Conservation (phyloP, 495 filamentous ascomycete genomes). For the Delitschia confertaspora region DNA sequence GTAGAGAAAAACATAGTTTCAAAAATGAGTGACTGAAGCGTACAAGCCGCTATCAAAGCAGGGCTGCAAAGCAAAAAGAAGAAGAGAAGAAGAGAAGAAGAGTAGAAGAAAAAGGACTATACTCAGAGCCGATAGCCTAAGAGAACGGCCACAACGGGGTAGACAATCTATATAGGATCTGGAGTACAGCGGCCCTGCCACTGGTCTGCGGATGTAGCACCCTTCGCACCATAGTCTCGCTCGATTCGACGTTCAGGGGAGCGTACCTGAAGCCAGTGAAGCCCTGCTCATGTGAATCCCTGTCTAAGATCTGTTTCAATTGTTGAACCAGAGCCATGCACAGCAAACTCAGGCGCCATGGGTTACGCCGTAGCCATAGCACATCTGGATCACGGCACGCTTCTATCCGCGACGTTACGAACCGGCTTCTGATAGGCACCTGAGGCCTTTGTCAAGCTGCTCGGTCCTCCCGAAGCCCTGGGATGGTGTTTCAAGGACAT, state of each 20-base stretch:
- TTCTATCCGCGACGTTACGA: too few relatives aligned
- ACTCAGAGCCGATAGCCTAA: neutral
- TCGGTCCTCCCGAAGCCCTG: too few relatives aligned
- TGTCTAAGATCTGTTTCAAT: conserved; percentile 25
- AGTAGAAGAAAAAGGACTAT: neutral
- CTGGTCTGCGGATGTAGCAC: too few relatives aligned
- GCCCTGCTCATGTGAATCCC: too few relatives aligned
- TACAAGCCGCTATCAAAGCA: conserved; percentile 2
- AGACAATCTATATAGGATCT: conserved; percentile 1
- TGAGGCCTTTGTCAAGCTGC: too few relatives aligned
- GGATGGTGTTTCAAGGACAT: too few relatives aligned
- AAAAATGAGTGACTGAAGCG: conserved; percentile 26
- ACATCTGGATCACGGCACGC: too few relatives aligned
- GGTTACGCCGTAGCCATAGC: too few relatives aligned
- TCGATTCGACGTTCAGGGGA: conserved; percentile 16
- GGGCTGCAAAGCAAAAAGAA: neutral
- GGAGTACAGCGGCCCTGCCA: too few relatives aligned
- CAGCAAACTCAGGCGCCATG: too few relatives aligned
- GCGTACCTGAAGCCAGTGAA: conserved; percentile 11
- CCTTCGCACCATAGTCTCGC: neutral
- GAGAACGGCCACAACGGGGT: neutral
- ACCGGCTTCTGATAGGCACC: too few relatives aligned
- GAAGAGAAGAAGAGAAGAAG: neutral
- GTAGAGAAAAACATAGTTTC: conserved; percentile 40
- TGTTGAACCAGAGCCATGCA: too few relatives aligned